Conservation (phyloP, 148 eudicot genomes). For the Persicaria tinctoria region DNA sequence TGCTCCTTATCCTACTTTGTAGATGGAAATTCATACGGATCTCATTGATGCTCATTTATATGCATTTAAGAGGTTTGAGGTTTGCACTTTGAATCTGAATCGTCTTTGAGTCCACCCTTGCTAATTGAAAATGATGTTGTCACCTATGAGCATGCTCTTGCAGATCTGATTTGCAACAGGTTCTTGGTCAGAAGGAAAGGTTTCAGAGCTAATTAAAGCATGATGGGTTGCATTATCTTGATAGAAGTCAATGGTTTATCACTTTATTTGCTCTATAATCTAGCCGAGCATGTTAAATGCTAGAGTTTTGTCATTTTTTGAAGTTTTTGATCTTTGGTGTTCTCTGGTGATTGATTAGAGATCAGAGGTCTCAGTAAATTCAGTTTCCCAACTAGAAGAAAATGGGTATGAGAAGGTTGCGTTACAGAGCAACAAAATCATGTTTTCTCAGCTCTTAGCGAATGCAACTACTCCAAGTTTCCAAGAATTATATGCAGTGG, state of each 20-base stretch:
- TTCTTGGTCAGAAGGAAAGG: constrained; percentile 67
- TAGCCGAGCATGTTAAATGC: constrained; percentile 10
- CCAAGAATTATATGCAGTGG: constrained; percentile 65
- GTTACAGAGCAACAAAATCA: constrained; percentile 32
- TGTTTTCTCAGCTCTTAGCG: constrained; percentile 81
- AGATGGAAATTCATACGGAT: no score
- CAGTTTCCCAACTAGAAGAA: constrained; percentile 49
- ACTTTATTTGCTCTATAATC: neutral
- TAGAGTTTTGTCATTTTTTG: neutral
- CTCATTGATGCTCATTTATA: constrained; percentile 33
- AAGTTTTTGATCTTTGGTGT: neutral
- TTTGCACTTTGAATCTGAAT: constrained; percentile 17
- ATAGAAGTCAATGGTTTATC: constrained; percentile 49
- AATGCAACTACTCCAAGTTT: constrained; percentile 90
- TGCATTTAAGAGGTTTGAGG: constrained; percentile 86
- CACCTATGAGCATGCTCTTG: constrained; percentile 13
- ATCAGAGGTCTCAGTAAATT: constrained; percentile 57
- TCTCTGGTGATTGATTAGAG: constrained; percentile 28
- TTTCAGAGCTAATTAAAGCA: constrained; percentile 70
- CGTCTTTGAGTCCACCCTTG: constrained; percentile 2
- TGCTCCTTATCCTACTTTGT: no score
- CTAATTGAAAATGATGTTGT: neutral
- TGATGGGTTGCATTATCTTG: constrained; percentile 89
- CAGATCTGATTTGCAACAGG: constrained; percentile 83
- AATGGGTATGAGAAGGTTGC: constrained; percentile 37